Evolutionary conservation across 345 rosid genomes (phyloP).

Genomic region (Brassica rapa): DNA sequence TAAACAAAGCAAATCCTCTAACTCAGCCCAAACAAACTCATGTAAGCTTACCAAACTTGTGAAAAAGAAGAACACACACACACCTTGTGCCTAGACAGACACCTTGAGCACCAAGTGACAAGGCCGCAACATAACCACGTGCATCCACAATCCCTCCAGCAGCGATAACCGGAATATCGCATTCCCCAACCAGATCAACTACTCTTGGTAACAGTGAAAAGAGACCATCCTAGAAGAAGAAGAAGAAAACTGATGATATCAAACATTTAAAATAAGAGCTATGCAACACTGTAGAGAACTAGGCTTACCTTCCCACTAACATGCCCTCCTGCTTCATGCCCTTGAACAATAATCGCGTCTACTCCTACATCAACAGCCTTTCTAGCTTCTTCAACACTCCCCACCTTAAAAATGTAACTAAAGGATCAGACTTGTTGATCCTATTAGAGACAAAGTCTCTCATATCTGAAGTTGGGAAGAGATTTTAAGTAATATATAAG

Average conservation of each 20-base stretch:
- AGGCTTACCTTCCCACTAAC: slow-evolving; percentile 69
- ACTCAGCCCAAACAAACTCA: too few species aligned
- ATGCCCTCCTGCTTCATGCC: slow-evolving; percentile 91
- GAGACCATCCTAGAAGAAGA: slow-evolving; percentile 55
- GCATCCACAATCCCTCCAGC: slow-evolving; percentile 81
- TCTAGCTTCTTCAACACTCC: slow-evolving; percentile 65
- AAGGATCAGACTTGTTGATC: neutral
- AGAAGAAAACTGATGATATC: neutral
- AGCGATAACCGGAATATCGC: slow-evolving; percentile 74
- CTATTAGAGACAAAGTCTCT: too few species aligned
- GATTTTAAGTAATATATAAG: too few species aligned
- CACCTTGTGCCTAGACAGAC: slow-evolving; percentile 89
- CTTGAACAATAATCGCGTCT: slow-evolving; percentile 90
- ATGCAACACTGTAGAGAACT: neutral
- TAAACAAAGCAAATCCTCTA: slow-evolving; percentile 7
- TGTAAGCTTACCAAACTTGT: neutral
- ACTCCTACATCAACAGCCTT: slow-evolving; percentile 62
- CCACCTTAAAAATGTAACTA: slow-evolving; percentile 46
- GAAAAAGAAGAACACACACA: neutral
- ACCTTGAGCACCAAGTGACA: slow-evolving; percentile 89
- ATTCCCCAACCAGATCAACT: slow-evolving; percentile 62
- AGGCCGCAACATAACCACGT: slow-evolving; percentile 86
- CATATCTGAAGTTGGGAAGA: too few species aligned
- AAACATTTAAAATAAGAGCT: neutral
- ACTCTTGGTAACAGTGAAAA: slow-evolving; percentile 78